Base-by-base conservation (phyloP, 2,329 filamentous ascomycete genomes). In the Phialocephala sp. region DNA sequence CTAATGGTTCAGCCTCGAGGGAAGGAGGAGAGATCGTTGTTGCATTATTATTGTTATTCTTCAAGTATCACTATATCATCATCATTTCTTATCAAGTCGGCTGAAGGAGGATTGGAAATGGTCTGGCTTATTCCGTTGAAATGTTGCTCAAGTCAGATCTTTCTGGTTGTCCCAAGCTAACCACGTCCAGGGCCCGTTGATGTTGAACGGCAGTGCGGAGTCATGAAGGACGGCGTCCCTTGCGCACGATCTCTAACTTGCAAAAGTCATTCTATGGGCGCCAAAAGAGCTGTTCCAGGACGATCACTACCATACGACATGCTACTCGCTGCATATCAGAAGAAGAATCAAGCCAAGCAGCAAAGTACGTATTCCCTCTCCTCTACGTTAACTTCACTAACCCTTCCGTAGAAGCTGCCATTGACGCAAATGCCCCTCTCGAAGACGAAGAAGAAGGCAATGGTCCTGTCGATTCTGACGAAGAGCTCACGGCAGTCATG, bases 261-360 rank as follows among this genome's bases (percentile, higher is more conserved):
- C 83, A 97, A 97, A 80, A 94, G 91, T 66, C 94, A 97, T 71
- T 90, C 86, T n/a, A 97, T 97, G 94, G 93, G 94, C 12, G 91
- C 94, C 5, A 97, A 97, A 79, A 86, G 94, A 72, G 91, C 91
- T 0, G 94, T 97, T 2, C 91, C 92, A 5, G 94, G 94, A 0
- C 85, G 94, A 67, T 95, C 91, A 54, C 80, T 97, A 66, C 94
- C 94, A 1, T 97, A 97, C 75, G 93, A 97, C 77, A 95, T 97
- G 90, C 82, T 97, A 45, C 84, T 97, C 43, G 89, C 91, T 15
- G 90, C 91, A 8, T 95, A 95, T 75, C 92, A 95, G 78, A 97
- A 98, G 85, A 98, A 97, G 84, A 99, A 99, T 74, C 95, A 98
- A 78, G 95, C 95, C 24, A 97, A 97, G 76, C 92, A 97, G 81